Conservation (phyloP, 805 yeast genomes). For the Metschnikowia matae region DNA sequence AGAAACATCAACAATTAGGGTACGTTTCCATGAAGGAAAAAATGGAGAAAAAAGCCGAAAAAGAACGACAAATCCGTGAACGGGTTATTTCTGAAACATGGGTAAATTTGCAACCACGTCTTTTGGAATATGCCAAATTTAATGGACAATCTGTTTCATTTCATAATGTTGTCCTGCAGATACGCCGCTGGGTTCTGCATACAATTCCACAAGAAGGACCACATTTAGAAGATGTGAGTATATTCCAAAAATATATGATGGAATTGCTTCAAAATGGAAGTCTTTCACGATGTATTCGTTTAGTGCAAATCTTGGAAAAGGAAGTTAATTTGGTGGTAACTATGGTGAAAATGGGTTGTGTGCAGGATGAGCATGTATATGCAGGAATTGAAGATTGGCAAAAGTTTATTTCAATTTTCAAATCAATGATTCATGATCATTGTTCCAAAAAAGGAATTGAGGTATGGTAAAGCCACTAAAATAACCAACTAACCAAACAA, state of each 20-base stretch:
- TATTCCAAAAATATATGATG: constrained; percentile 9
- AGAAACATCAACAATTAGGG: constrained; percentile 23
- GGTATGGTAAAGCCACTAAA: not conserved
- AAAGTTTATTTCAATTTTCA: constrained; percentile 5
- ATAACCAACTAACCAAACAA: too few species aligned
- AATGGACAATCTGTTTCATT: not conserved
- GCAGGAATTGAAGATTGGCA: constrained; percentile 22
- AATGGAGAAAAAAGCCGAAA: constrained; percentile 13
- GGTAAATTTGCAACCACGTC: constrained; percentile 10
- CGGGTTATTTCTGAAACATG: constrained; percentile 10
- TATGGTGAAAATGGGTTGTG: not conserved
- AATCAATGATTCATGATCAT: constrained; percentile 2
- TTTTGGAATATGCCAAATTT: not conserved
- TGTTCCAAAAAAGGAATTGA: constrained; percentile 8
- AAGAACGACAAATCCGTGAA: constrained; percentile 4
- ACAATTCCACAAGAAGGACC: constrained; percentile 13
- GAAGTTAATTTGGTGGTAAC: constrained; percentile 2
- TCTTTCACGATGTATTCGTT: constrained; percentile 2
- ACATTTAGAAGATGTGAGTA: constrained; percentile 14
- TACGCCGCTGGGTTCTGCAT: constrained; percentile 13
- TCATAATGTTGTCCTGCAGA: constrained; percentile 9
- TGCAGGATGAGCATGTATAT: not conserved
- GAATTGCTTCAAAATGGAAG: constrained; percentile 5
- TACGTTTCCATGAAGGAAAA: constrained; percentile 27
- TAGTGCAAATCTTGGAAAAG: constrained; percentile 6